These are phyloP conservation scores for Cystobasidium ongulense DNA, from an alignment of 768 basidiomycete species.

Conservation along the genomic window DNA sequence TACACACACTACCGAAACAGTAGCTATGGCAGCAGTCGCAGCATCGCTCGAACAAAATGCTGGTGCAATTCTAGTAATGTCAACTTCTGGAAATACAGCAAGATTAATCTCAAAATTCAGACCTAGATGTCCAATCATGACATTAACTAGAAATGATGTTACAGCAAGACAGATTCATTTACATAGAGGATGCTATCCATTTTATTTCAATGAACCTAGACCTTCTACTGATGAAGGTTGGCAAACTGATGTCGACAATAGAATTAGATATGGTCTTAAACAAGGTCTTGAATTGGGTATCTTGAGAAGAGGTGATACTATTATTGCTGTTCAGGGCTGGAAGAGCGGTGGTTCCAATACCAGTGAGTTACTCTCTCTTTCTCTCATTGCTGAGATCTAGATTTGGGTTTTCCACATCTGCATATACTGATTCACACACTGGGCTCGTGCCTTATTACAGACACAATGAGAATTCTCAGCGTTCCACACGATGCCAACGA, in stretches of 20 bases:
- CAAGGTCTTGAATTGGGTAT: constrained; percentile 74
- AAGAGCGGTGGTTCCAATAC: constrained; percentile 66
- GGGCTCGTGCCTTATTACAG: too few relatives aligned
- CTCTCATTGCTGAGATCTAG: not conserved
- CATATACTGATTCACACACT: not conserved
- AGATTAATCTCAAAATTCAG: constrained; percentile 94
- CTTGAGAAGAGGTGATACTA: constrained; percentile 75
- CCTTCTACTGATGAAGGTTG: constrained; percentile 80
- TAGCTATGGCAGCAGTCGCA: constrained; percentile 90
- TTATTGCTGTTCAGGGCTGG: constrained; percentile 98
- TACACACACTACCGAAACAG: constrained; percentile 88
- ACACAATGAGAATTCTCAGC: constrained; percentile 26
- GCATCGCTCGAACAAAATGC: constrained; percentile 92
- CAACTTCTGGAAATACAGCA: constrained; percentile 92
- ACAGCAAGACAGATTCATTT: constrained; percentile 94
- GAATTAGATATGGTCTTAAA: constrained; percentile 63
- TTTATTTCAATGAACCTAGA: constrained; percentile 92
- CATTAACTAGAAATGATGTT: constrained; percentile 90
- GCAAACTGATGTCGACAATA: constrained; percentile 76
- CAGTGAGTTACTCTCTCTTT: constrained; percentile 34
- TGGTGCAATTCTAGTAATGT: constrained; percentile 87
- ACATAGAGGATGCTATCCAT: constrained; percentile 92
- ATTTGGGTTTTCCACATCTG: not conserved
- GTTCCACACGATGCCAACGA: constrained; percentile 11
- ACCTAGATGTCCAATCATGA: constrained; percentile 85